Percentiles rank a stretch among this genome's conserved stretches.
Evolutionary conservation across 495 filamentous ascomycete species (phyloP).

Genomic region (Cercophora scortea): DNA sequence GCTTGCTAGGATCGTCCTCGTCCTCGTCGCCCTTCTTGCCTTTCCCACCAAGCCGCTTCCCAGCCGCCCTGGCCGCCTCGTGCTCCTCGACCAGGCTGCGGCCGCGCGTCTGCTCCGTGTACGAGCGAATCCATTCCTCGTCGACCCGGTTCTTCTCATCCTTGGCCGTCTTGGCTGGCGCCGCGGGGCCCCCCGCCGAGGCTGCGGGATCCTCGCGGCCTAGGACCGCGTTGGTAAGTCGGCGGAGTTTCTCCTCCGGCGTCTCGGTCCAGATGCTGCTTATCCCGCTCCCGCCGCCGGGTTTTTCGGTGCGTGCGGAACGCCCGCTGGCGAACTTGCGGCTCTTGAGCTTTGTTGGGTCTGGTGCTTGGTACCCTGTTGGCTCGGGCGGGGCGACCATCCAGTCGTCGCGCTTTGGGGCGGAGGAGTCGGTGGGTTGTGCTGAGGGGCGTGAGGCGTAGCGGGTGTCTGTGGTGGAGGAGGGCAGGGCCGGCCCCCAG

Average conservation of each 20-base stretch:
- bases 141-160: constrained; percentile 24
- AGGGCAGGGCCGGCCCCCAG: constrained; percentile 76
- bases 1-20: constrained; percentile 84
- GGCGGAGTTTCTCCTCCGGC: constrained; percentile 74
- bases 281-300: constrained; percentile 21
- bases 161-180: not conserved
- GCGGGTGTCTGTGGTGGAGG: constrained; percentile 2
- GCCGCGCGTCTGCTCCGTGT: constrained; percentile 46
- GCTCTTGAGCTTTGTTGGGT: constrained; percentile 75
- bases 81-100: constrained; percentile 59
- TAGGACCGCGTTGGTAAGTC: constrained; percentile 79
- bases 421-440: constrained; percentile 13
- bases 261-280: constrained; percentile 84
- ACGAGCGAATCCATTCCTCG: constrained; percentile 23
- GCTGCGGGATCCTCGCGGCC: constrained; percentile 44
- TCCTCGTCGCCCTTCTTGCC: constrained; percentile 38
- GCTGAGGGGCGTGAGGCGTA: constrained; percentile 1
- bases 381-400: constrained; percentile 80
- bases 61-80: constrained; percentile 20
- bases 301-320: constrained; percentile 26
- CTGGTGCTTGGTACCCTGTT: constrained; percentile 54
- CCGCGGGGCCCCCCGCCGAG: not conserved
- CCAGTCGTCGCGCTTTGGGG: constrained; percentile 71
- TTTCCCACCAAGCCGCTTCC: not conserved
- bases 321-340: constrained; percentile 61